Percentiles rank a stretch among this genome's conserved stretches.
Evolutionary conservation across 192 early-diverging fungal species (phyloP).

Genomic region (Chytriomyces confervae): DNA sequence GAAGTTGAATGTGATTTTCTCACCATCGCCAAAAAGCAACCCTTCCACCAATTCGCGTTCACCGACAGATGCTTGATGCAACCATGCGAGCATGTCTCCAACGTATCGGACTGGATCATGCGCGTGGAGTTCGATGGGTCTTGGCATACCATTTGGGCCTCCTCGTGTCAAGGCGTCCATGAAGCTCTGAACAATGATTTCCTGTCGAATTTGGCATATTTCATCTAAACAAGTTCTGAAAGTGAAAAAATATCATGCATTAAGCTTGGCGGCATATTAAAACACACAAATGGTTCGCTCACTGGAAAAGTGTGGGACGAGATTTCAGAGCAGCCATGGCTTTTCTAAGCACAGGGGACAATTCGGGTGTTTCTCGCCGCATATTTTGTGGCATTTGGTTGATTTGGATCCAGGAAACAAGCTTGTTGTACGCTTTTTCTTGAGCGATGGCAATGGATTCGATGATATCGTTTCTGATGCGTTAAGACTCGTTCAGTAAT

Average conservation of each 20-base stretch:
- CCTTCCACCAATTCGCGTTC: conserved; percentile 89
- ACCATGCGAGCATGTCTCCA: conserved; percentile 96
- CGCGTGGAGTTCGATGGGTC: conserved; percentile 92
- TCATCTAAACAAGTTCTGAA: conserved; percentile 74
- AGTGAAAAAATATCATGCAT: not conserved
- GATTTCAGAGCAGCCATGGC: conserved; percentile 72
- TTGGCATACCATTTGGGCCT: conserved; percentile 75
- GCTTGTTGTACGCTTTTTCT: conserved; percentile 75
- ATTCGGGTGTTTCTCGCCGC: conserved; percentile 72
- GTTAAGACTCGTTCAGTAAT: conserved; percentile 41
- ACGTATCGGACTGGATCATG: conserved; percentile 90
- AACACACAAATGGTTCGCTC: conserved; percentile 22
- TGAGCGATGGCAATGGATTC: conserved; percentile 71
- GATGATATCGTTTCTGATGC: conserved; percentile 67
- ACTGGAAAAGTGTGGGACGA: conserved; percentile 79
- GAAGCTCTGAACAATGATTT: conserved; percentile 70
- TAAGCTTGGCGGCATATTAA: conserved; percentile 9
- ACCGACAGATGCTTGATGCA: conserved; percentile 88
- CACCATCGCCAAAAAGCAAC: conserved; percentile 51
- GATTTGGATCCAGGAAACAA: conserved; percentile 76
- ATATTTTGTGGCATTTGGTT: conserved; percentile 64
- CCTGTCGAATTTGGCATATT: conserved; percentile 68
- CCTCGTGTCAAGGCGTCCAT: conserved; percentile 78
- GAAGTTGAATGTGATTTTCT: not conserved
- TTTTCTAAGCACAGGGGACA: conserved; percentile 64